Evolutionary conservation across 208 protist species (phyloP).

Genomic region (Herpetomonas muscarum): DNA sequence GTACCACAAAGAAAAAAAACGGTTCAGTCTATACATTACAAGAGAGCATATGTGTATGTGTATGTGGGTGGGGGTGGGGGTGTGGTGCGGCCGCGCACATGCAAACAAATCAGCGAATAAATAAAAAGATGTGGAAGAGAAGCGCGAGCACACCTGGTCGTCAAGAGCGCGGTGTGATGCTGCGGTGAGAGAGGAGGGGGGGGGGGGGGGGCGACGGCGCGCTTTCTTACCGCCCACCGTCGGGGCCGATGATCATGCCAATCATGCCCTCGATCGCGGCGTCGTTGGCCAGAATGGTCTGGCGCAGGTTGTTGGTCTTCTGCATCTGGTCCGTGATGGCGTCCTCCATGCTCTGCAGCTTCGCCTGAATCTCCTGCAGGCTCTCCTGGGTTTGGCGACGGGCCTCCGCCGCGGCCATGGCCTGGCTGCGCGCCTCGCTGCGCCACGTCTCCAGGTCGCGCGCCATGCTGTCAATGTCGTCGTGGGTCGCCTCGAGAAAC

Average conservation of each 20-base stretch:
- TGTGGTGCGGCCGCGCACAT: no score
- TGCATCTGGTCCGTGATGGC: conserved; percentile 83
- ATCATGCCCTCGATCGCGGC: conserved; percentile 76
- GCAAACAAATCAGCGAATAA: no score
- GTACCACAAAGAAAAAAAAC: not conserved
- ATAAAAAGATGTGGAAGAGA: no score
- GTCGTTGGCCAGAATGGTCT: conserved; percentile 78
- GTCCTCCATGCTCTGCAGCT: conserved; percentile 83
- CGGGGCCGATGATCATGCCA: conserved; percentile 75
- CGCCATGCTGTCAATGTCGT: conserved; percentile 88
- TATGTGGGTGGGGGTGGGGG: no score
- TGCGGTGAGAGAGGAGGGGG: not conserved
- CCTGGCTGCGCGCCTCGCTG: conserved; percentile 77
- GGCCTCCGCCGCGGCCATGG: conserved; percentile 70
- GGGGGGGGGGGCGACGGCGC: not conserved
- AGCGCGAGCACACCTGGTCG: no score
- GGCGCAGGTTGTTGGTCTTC: conserved; percentile 80
- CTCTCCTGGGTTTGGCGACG: conserved; percentile 78
- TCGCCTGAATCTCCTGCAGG: conserved; percentile 72
- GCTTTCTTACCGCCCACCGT: conserved; percentile 22
- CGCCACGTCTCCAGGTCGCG: conserved; percentile 90
- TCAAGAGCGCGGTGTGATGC: not conserved
- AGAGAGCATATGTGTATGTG: no score
- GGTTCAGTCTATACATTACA: no score
- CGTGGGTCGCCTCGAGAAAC: conserved; percentile 81